Conservation (phyloP, 1,139 yeast genomes). For the Kurtzmaniella quercitrusa region DNA sequence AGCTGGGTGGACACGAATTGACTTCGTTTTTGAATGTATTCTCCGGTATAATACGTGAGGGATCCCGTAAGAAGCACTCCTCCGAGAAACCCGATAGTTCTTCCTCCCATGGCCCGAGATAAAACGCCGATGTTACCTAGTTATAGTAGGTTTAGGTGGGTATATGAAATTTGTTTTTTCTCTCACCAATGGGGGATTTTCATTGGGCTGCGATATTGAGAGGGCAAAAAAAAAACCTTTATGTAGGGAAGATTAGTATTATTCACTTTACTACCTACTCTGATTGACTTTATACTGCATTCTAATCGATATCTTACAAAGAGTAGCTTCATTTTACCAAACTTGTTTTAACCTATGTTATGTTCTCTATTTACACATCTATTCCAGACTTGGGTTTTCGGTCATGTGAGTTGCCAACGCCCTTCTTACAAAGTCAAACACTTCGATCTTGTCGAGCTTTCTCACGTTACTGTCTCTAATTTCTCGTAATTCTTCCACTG, state of each 20-base stretch:
- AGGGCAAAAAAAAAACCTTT: no score
- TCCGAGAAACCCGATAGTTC: slow-evolving; percentile 66
- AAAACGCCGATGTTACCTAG: neutral
- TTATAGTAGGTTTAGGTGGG: neutral
- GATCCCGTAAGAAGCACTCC: slow-evolving; percentile 68
- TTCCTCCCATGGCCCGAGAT: slow-evolving; percentile 46
- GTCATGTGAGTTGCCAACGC: slow-evolving; percentile 23
- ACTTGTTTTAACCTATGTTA: neutral
- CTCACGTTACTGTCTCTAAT: slow-evolving; percentile 26
- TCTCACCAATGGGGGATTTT: neutral
- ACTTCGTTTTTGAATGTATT: slow-evolving; percentile 50
- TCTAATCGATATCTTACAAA: no score
- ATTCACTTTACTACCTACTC: no score
- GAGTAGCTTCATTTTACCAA: no score
- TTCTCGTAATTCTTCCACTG: slow-evolving; percentile 48
- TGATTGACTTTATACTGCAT: no score
- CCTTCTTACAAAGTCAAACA: slow-evolving; percentile 35
- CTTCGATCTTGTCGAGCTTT: slow-evolving; percentile 37
- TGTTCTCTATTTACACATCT: neutral
- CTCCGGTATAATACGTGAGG: slow-evolving; percentile 60
- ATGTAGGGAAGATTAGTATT: no score
- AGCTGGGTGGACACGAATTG: slow-evolving; percentile 45
- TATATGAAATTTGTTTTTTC: neutral
- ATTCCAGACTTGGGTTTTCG: slow-evolving; percentile 5
- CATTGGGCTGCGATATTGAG: no score